Evolutionary conservation across 202 grass and related monocot species (phyloP), one percentile per base, ranked within the genome.

Genomic region (Eragrostis tef): DNA sequence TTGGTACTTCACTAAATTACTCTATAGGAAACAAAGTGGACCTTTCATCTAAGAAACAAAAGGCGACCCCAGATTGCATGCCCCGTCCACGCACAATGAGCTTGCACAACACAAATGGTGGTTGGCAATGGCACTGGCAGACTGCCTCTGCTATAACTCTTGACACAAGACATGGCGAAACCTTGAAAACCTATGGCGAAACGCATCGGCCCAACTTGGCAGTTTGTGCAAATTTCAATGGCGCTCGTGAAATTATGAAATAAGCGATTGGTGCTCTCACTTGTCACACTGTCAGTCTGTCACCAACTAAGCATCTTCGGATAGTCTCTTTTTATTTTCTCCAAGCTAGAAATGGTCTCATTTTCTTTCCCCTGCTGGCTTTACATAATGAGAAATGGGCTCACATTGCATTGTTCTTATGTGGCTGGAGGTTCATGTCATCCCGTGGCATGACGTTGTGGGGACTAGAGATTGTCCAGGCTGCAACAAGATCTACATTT

Each of bases 311-410:
- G 52, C 11, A 22, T 14, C 17, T 54, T 54, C 14, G 46, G 25
- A 71, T 72, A 19, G 24, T 63, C 80, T 61, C n/a, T n/a, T n/a
- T n/a, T n/a, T n/a, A n/a, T n/a, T n/a, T n/a, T n/a, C n/a, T n/a
- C n/a, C n/a, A n/a, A n/a, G n/a, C n/a, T n/a, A n/a, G n/a, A 58
- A 58, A 82, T 64, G 29, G 64, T 27, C 4, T 70, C 79, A 34
- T 61, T 24, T 24, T 22, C 12, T 24, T 58, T 34, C 4, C n/a
- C n/a, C 34, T 39, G 34, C 5, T 5, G 34, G 3, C 20, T 4
- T 4, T 24, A 58, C n/a, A 26, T 60, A 6, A 60, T 60, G 21
- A 60, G 57, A 64, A 73, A 83, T 65, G 46, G 63, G 70, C 6
- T 81, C 67, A 62, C 43, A 50, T 62, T n/a, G 19, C 67, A 49